These are phyloP conservation scores for Rhizopogon vulgaris DNA, from an alignment of 768 basidiomycete genomes.

Conservation along the genomic window DNA sequence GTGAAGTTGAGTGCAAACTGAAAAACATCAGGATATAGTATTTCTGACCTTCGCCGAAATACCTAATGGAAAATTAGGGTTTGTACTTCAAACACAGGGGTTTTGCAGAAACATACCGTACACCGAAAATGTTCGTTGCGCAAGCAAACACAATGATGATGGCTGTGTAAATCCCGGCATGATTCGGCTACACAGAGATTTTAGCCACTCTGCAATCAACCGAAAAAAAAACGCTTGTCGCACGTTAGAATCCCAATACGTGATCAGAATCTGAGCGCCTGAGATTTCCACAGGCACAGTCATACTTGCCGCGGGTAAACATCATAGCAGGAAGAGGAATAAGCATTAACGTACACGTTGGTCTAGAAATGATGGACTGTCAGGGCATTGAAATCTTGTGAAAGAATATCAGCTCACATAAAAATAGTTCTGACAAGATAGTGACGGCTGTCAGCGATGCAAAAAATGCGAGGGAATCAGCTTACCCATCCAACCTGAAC, in stretches of 20 bases:
- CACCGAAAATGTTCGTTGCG: conserved; percentile 64
- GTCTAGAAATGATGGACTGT: not conserved
- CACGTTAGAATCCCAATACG: conserved; percentile 67
- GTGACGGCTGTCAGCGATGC: not conserved
- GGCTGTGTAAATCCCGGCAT: conserved; percentile 52
- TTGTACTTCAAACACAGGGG: not conserved
- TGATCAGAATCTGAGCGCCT: conserved; percentile 61
- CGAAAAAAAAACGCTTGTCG: conserved; percentile 8
- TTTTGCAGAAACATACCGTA: conserved; percentile 33
- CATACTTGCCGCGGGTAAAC: conserved; percentile 32
- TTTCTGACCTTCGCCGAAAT: conserved; percentile 57
- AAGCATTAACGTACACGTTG: conserved; percentile 2
- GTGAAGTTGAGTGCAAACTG: not conserved
- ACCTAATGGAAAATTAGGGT: conserved; percentile 28
- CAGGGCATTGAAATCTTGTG: not conserved
- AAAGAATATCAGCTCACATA: conserved; percentile 39
- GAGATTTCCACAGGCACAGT: conserved; percentile 70
- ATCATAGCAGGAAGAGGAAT: not conserved
- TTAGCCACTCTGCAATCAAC: not conserved
- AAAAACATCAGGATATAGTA: not conserved
- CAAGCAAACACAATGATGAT: conserved; percentile 53
- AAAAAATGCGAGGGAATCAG: conserved; percentile 24
- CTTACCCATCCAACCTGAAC: conserved; percentile 24
- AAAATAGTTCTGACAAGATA: conserved; percentile 43
- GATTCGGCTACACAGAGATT: conserved; percentile 30